Percentiles rank a stretch among this genome's conserved stretches.
These are phyloP conservation scores for Saccharomycopsis sp. DNA, from an alignment of 805 yeast species.

Conservation along the genomic window DNA sequence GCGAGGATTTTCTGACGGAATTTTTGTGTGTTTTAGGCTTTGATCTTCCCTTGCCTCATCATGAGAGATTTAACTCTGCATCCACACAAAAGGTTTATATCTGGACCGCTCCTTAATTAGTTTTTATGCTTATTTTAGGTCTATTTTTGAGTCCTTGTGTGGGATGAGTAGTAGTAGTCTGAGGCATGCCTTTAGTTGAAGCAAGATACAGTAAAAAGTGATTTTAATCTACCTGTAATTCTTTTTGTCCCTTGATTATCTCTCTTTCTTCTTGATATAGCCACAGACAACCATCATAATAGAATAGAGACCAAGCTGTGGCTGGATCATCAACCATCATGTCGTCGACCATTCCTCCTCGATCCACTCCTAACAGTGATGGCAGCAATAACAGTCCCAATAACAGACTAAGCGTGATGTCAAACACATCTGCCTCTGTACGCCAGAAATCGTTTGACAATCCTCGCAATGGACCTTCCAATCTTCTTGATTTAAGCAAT, in stretches of 20 bases:
- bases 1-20: background rate
- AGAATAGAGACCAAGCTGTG: background rate
- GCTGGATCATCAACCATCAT: background rate
- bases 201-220: too few species aligned
- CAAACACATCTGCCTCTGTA: slow-evolving; percentile 17
- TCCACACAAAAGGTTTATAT: background rate
- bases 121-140: background rate
- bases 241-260: background rate
- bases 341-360: background rate
- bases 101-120: background rate
- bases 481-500: background rate
- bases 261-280: background rate
- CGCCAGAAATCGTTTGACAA: slow-evolving; percentile 17
- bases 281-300: background rate
- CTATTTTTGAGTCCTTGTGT: background rate
- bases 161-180: background rate
- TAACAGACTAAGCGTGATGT: slow-evolving; percentile 10
- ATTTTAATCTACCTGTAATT: background rate
- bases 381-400: background rate
- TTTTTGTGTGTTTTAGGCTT: background rate
- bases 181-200: too few species aligned
- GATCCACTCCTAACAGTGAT: background rate
- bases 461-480: background rate
- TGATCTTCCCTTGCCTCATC: background rate
- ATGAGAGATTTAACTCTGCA: background rate